Evolutionary conservation across 306 rosid genomes (phyloP).

Genomic region (Quercus engelmannii): DNA sequence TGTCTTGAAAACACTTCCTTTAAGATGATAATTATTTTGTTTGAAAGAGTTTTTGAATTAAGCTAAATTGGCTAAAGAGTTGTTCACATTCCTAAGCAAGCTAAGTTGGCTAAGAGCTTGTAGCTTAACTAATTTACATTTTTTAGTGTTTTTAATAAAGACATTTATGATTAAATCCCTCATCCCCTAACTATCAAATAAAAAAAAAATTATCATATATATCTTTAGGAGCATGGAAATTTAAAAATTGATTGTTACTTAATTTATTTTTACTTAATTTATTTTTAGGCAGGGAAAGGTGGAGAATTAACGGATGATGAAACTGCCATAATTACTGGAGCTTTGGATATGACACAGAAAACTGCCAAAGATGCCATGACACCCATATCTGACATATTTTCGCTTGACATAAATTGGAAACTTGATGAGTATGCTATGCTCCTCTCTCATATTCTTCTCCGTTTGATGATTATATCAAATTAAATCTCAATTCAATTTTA

Average conservation of each 20-base stretch:
- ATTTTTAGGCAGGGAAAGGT: constrained; percentile 76
- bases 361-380: constrained; percentile 86
- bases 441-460: background rate
- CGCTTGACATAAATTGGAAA: constrained; percentile 65
- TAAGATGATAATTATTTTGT: too few species aligned
- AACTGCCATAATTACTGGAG: constrained; percentile 69
- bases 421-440: constrained; percentile 57
- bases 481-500: constrained; percentile 6
- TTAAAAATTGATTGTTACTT: background rate
- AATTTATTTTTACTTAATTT: background rate
- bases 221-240: too few species aligned
- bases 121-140: too few species aligned
- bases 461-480: background rate
- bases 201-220: fast-evolving
- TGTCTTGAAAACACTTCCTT: too few species aligned
- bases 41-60: too few species aligned
- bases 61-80: too few species aligned
- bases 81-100: too few species aligned
- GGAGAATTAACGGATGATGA: constrained; percentile 74
- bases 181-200: too few species aligned
- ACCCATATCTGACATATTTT: constrained; percentile 57
- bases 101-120: too few species aligned
- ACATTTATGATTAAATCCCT: too few species aligned
- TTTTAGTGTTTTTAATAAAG: too few species aligned
- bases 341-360: constrained; percentile 73